Evolutionary conservation across 257 asterid genomes (phyloP), one percentile per base, ranked within the genome.

Genomic region (Sherardia arvensis): DNA sequence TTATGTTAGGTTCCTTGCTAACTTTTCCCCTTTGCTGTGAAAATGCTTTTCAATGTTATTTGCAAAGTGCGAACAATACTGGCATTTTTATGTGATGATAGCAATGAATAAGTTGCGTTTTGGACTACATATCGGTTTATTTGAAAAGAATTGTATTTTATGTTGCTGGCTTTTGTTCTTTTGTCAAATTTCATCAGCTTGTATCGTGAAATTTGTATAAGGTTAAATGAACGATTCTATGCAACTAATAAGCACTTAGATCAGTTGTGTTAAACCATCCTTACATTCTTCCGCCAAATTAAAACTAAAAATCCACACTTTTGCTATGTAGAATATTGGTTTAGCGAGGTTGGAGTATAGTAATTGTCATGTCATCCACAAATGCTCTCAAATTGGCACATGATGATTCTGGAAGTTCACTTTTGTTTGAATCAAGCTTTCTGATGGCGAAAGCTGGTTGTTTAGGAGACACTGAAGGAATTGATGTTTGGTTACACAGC

Each of bases 401-500:
- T 23, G 62, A 28, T 28, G 40, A 57, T 27, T 14, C 30, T 17
- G 38, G 36, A 28, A 0, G 40, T 14, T 27, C 7, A 15, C 20
- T 28, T 14, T 33, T 15, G 18, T 28, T 5, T 27, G 9, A 17
- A 23, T 17, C 9, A 57, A 29, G 18, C 38, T 15, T 28, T 28
- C 9, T 57, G 32, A 57, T 57, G 8, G 17, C 62, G 17, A 57
- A 57, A 10, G 64, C 72, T 0, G 83, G 80, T 22, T 61, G 67
- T 48, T 69, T 71, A 1, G 76, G 80, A 11, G 67, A 61, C 36
- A 17, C 26, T 27, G 69, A 56, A 18, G 66, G 65, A 61, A 62
- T 28, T 0, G 36, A 21, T 17, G 36, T 68, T 59, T 73, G 78
- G 34, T 68, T 73, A 30, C 69, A 56, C 25, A 77, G 58, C 73